Base-by-base conservation (phyloP, 805 yeast genomes). In the Nakazawaea populi region DNA sequence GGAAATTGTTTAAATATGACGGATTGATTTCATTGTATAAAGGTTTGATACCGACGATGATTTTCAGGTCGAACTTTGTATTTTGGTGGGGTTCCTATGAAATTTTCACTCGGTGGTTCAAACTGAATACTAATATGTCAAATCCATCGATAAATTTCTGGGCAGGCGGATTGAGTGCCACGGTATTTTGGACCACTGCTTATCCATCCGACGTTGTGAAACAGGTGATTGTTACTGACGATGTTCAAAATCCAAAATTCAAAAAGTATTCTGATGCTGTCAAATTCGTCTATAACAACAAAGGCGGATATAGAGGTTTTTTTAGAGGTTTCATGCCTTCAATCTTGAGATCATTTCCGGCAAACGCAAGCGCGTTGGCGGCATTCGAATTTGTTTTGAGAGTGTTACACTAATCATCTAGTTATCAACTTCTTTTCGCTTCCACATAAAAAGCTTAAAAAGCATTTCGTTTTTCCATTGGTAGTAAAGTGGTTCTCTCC, bases 21-120 rank as follows among this genome's bases (percentile, higher is more conserved):
- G 96, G 96, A 8, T 68, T 86, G 29, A 67, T 80, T 53, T 95
- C 96, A 0, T 69, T 87, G 1, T 90, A 88, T 64, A 82, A 87
- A 57, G 97, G 96, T 5, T 72, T 90, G 42, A 68, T 82, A n/a
- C 82, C 96, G 12, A 90, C 97, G 0, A 79, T 89, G 85, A 77
- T 90, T 11, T 90, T 90, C 71, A 76, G 97, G 63, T 82, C 96
- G 1, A 87, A 87, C 66, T 90, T 89, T 64, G 75, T 87, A 36
- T 87, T 88, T 52, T 89, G 95, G 92, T 90, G 97, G 97, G 96
- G 96, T 1, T 82, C 95, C 0, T 90, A 90, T 63, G 96, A 89
- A 61, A 51, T 89, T 7, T 76, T 89, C 64, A 87, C 95, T 6
- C 72, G 77, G 49, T 83, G 76, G 74, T 82, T 89, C 66, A 75